Conservation (phyloP, 768 basidiomycete genomes). For the Psilocybe azurescens region DNA sequence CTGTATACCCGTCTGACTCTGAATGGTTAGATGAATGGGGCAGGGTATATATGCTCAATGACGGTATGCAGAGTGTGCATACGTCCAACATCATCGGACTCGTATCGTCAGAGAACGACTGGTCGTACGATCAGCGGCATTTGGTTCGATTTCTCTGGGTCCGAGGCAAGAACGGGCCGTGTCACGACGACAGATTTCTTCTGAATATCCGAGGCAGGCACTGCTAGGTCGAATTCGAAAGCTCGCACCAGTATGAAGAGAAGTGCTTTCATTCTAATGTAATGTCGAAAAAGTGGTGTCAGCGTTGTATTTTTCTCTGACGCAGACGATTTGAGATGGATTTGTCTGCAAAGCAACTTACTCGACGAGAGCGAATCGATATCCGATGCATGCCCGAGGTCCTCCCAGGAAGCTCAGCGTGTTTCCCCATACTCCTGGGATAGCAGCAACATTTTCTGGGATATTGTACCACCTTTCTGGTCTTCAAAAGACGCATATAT, state of each 20-base stretch:
- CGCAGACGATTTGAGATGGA: too few relatives aligned
- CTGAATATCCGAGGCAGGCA: slow-evolving; percentile 47
- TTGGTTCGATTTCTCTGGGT: slow-evolving; percentile 42
- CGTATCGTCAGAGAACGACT: too few relatives aligned
- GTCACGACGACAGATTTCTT: slow-evolving; percentile 42
- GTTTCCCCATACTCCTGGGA: slow-evolving; percentile 60
- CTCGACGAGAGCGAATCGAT: slow-evolving; percentile 67
- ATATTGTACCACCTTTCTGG: slow-evolving; percentile 66
- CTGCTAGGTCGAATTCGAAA: slow-evolving; percentile 60
- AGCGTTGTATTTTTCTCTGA: not conserved
- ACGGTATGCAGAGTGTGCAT: too few relatives aligned
- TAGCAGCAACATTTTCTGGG: slow-evolving; percentile 43
- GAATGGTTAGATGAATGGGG: too few relatives aligned
- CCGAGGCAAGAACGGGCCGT: slow-evolving; percentile 47
- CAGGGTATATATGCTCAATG: too few relatives aligned
- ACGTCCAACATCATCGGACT: too few relatives aligned
- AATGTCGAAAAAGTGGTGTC: not conserved
- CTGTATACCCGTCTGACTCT: too few relatives aligned
- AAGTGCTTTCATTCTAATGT: slow-evolving; percentile 34
- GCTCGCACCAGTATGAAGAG: slow-evolving; percentile 56
- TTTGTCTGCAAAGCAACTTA: slow-evolving; percentile 31
- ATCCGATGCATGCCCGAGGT: slow-evolving; percentile 68
- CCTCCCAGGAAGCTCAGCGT: slow-evolving; percentile 66
- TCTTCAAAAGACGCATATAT: slow-evolving; percentile 34
- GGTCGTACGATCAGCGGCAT: slow-evolving; percentile 45